phyloP scores from a whole-genome alignment of 805 yeast genomes.

The Starmerella geochares region DNA sequence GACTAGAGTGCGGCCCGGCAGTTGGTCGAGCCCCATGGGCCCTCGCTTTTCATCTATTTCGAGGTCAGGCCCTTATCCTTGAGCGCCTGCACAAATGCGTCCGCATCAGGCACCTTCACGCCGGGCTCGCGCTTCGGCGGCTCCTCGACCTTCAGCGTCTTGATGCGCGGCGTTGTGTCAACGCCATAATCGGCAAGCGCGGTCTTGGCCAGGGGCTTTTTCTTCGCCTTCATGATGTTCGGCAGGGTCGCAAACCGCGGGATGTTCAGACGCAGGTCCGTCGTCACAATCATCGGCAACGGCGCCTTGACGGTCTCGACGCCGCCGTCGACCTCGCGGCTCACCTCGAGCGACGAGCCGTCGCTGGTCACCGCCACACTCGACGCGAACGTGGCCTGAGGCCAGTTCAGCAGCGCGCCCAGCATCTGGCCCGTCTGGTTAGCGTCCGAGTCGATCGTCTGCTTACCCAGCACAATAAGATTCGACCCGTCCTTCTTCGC shows the following conservation, averaged over 20 bases:
- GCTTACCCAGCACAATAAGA: conserved; percentile 84
- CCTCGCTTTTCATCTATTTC: neutral
- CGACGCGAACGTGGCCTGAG: conserved; percentile 92
- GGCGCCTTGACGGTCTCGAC: conserved; percentile 67
- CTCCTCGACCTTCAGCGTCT: conserved; percentile 65
- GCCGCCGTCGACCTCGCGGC: conserved; percentile 94
- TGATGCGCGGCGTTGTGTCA: conserved; percentile 52
- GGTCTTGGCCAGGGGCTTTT: conserved; percentile 72
- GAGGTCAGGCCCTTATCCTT: conserved; percentile 47
- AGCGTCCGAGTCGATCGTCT: conserved; percentile 90
- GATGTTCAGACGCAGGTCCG: conserved; percentile 86
- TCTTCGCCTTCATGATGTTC: conserved; percentile 96
- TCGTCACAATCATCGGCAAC: conserved; percentile 77
- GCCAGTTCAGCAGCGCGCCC: conserved; percentile 89
- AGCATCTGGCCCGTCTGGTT: conserved; percentile 95
- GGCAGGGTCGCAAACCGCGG: conserved; percentile 96
- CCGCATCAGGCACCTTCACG: conserved; percentile 66
- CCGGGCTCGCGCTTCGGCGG: conserved; percentile 81
- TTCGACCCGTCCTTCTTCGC: conserved; percentile 64
- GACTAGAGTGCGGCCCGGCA: no score
- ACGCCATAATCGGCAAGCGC: conserved; percentile 60
- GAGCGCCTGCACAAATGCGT: conserved; percentile 67
- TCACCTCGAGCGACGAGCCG: conserved; percentile 48
- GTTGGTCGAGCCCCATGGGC: no score
- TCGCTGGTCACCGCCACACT: conserved; percentile 57